A percentile compares a stretch with the other conserved stretches of the same genome.
Evolutionary conservation across 2,329 filamentous ascomycete species (phyloP).

Genomic region (Cordyceps fumosorosea): DNA sequence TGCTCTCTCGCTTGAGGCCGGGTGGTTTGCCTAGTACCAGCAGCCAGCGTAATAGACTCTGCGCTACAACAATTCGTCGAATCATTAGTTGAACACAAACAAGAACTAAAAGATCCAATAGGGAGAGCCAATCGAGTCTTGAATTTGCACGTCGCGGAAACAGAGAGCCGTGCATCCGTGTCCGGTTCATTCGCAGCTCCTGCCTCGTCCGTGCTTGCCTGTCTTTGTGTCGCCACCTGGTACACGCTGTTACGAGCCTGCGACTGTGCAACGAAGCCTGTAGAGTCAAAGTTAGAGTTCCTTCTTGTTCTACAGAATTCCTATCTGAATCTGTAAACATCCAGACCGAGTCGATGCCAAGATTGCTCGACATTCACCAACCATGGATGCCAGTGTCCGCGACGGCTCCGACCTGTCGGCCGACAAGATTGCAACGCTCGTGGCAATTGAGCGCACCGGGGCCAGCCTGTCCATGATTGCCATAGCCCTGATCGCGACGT

Average conservation of each 20-base stretch:
- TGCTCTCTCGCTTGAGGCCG: not conserved
- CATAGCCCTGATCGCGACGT: slow-evolving; percentile 41
- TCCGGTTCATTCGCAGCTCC: slow-evolving; percentile 5
- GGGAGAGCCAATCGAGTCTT: too few relatives aligned
- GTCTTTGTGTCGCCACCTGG: slow-evolving; percentile 9
- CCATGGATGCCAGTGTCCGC: slow-evolving; percentile 1
- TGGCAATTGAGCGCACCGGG: slow-evolving; percentile 46
- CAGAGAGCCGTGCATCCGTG: not conserved
- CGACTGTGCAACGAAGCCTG: not conserved
- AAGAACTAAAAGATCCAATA: not conserved
- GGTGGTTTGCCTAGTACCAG: not conserved
- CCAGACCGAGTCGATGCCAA: not conserved
- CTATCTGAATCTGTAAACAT: not conserved
- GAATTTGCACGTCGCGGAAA: not conserved
- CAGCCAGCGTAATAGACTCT: not conserved
- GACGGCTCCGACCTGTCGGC: slow-evolving; percentile 21
- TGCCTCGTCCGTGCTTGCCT: slow-evolving; percentile 7
- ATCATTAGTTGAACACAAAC: not conserved
- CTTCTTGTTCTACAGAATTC: not conserved
- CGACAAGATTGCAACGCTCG: slow-evolving; percentile 37
- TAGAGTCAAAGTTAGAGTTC: not conserved
- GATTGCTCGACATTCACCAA: not conserved
- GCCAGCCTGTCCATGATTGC: slow-evolving; percentile 48
- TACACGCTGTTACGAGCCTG: slow-evolving; percentile 3
- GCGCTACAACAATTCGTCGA: not conserved